Conservation (phyloP, 345 rosid species). For the Raphanus sativus region DNA sequence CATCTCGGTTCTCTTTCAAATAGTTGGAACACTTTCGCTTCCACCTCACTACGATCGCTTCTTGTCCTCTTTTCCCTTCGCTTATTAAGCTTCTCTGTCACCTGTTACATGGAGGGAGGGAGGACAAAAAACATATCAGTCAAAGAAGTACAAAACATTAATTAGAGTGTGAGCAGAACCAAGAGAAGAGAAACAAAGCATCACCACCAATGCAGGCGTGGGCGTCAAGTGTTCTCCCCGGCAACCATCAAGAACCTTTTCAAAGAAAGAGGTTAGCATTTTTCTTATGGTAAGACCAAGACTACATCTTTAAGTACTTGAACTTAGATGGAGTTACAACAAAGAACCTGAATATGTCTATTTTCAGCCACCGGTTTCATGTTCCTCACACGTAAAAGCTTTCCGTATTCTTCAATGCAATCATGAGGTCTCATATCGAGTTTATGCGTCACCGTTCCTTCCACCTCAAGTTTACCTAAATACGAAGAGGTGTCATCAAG, state of each 20-base stretch:
- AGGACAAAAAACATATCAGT: neutral
- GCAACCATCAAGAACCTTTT: neutral
- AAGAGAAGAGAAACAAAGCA: neutral
- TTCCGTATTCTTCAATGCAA: neutral
- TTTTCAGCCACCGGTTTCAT: neutral
- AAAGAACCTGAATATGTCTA: neutral
- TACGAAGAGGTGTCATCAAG: neutral
- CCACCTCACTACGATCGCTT: neutral
- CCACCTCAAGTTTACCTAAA: neutral
- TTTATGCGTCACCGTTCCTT: neutral
- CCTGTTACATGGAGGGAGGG: neutral
- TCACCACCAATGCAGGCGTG: neutral
- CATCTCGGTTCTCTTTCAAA: neutral
- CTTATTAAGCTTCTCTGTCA: neutral
- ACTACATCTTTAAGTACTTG: neutral
- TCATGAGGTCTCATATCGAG: neutral
- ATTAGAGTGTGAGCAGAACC: neutral
- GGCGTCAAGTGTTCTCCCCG: neutral
- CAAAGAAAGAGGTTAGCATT: neutral
- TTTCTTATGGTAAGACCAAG: neutral
- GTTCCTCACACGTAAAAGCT: neutral
- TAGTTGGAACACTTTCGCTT: neutral
- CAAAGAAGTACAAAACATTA: neutral
- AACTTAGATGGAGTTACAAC: neutral
- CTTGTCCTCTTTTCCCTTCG: neutral